A percentile compares a stretch with the other conserved stretches of the same genome.
Evolutionary conservation across 169 alveolate species (phyloP).

Genomic region (Plasmodium billcollinsi): DNA sequence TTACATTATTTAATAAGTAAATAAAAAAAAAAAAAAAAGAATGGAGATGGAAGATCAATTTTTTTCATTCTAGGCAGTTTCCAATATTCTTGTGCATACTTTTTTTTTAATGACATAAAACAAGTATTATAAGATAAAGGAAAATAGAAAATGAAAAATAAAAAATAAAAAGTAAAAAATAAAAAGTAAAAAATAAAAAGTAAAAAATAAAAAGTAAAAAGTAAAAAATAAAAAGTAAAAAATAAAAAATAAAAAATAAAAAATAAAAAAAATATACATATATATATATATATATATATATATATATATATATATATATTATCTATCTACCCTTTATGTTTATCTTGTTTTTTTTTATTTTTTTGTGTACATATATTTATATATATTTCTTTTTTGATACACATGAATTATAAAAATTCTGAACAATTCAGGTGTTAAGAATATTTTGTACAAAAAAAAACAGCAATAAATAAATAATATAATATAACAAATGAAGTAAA

Average conservation of each 20-base stretch:
- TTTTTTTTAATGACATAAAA: not conserved
- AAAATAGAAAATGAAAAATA: not conserved
- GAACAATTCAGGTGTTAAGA: not conserved
- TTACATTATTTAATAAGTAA: conserved; percentile 20
- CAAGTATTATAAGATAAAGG: not conserved
- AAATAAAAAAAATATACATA: too few species aligned
- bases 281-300: too few species aligned
- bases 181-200: not conserved
- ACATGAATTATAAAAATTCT: conserved; percentile 6
- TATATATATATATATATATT: too few species aligned
- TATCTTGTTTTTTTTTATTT: too few species aligned
- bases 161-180: not conserved
- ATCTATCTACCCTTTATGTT: too few species aligned
- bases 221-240: not conserved
- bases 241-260: not conserved
- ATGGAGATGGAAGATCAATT: not conserved
- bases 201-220: not conserved
- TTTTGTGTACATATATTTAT: too few species aligned
- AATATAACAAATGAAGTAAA: not conserved
- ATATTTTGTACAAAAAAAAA: not conserved
- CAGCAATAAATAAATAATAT: too few species aligned
- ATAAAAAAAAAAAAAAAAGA: conserved; percentile 5
- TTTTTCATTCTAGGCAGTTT: too few species aligned
- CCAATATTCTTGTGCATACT: too few species aligned
- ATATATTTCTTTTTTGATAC: too few species aligned